Conservation (phyloP, 2,329 filamentous ascomycete genomes). For the Tetracladium maxilliforme region DNA sequence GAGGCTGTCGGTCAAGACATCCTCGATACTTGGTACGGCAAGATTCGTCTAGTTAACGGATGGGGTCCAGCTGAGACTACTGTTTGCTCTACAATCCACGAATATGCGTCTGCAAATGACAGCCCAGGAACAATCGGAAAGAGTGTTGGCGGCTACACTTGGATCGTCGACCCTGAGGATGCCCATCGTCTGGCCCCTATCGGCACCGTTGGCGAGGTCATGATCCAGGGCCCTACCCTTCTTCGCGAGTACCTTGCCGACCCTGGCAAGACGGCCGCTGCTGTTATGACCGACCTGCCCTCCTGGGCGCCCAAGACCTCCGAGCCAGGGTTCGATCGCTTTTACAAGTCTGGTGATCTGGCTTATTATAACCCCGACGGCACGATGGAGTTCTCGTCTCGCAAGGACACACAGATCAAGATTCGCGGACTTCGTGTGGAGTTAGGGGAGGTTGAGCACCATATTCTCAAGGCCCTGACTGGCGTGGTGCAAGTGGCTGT, state of each 20-base stretch:
- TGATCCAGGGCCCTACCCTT: slow-evolving; percentile 5
- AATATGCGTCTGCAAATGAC: too few species aligned
- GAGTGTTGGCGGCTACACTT: too few species aligned
- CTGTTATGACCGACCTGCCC: slow-evolving; percentile 1
- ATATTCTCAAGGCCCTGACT: slow-evolving; percentile 2
- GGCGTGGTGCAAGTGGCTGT: too few species aligned
- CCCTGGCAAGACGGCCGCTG: slow-evolving; percentile 1
- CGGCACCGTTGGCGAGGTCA: slow-evolving; percentile 5
- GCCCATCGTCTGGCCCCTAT: slow-evolving; percentile 1
- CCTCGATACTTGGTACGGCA: slow-evolving; percentile 49
- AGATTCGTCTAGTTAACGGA: slow-evolving; percentile 21
- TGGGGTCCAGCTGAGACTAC: slow-evolving; percentile 20
- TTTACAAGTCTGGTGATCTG: slow-evolving; percentile 75
- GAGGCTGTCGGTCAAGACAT: slow-evolving; percentile 66
- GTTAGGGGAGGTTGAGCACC: slow-evolving; percentile 55
- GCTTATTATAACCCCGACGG: slow-evolving; percentile 68
- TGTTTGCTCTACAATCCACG: slow-evolving; percentile 6
- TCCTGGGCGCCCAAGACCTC: slow-evolving; percentile 1
- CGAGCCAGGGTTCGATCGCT: slow-evolving; percentile 10
- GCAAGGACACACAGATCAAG: slow-evolving; percentile 70
- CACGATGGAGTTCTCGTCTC: slow-evolving; percentile 56
- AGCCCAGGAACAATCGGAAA: too few species aligned
- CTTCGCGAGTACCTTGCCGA: slow-evolving; percentile 3
- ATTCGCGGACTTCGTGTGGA: slow-evolving; percentile 70
- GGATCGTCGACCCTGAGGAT: neutral